These are phyloP conservation scores for Hylodesmum podocarpum DNA, from an alignment of 306 rosid genomes.

Conservation along the genomic window DNA sequence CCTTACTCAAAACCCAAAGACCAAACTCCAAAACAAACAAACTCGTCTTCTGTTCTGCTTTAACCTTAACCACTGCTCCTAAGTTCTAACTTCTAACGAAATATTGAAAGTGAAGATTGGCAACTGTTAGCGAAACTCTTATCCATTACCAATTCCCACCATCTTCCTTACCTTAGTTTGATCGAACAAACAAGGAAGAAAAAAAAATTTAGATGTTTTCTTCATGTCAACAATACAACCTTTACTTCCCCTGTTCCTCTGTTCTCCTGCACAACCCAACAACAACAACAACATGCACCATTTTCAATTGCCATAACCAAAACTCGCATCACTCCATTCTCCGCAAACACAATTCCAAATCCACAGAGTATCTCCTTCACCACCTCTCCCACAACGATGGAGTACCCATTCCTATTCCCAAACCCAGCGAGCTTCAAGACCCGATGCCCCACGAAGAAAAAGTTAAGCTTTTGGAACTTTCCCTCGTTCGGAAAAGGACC, in stretches of 20 bases:
- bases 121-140: slow-evolving; percentile 25
- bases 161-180: background rate
- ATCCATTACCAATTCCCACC: slow-evolving; percentile 21
- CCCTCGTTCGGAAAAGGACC: slow-evolving; percentile 74
- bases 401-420: background rate
- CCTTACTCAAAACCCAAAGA: too few species aligned
- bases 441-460: slow-evolving; percentile 49
- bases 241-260: slow-evolving; percentile 23
- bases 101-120: background rate
- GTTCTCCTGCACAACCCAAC: slow-evolving; percentile 17
- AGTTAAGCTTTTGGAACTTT: slow-evolving; percentile 63
- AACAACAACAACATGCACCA: slow-evolving; percentile 28
- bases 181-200: background rate
- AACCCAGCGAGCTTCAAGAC: slow-evolving; percentile 34
- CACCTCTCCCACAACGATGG: slow-evolving; percentile 32
- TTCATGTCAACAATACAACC: slow-evolving; percentile 42
- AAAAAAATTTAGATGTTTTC: slow-evolving; percentile 27
- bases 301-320: slow-evolving; percentile 37
- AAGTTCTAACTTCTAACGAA: too few species aligned
- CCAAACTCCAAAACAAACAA: too few species aligned
- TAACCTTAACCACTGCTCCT: too few species aligned
- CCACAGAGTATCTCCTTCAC: slow-evolving; percentile 51
- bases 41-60: too few species aligned
- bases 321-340: slow-evolving; percentile 34
- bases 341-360: slow-evolving; percentile 80